Evolutionary conservation across 23 red algal species (phyloP).

Genomic region (Agarophyton chilense): DNA sequence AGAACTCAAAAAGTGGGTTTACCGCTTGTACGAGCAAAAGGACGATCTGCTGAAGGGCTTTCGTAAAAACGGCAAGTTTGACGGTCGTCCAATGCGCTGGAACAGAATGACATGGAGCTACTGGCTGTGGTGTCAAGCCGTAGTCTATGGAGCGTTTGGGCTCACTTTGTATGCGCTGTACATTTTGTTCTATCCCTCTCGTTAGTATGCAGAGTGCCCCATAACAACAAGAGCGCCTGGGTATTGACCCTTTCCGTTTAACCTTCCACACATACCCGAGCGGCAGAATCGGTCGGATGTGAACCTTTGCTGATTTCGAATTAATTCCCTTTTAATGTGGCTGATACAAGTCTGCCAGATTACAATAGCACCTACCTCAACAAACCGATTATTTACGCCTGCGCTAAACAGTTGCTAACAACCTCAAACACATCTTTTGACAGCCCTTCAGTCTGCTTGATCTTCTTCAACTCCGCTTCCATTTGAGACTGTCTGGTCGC

Average conservation of each 20-base stretch:
- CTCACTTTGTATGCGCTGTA: background rate
- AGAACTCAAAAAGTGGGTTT: conserved; percentile 80
- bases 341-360: background rate
- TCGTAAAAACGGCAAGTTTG: conserved; percentile 61
- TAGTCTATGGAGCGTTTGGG: conserved; percentile 30
- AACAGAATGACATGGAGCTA: conserved; percentile 63
- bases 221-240: background rate
- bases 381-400: conserved; percentile 18
- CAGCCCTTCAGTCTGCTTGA: conserved; percentile 63
- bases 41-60: conserved; percentile 78
- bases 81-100: conserved; percentile 64
- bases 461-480: conserved; percentile 74
- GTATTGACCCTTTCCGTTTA: background rate
- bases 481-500: conserved; percentile 62
- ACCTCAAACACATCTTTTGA: conserved; percentile 96
- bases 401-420: conserved; percentile 72
- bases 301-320: background rate
- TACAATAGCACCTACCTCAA: background rate
- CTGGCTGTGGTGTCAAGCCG: conserved; percentile 50
- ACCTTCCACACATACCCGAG: background rate
- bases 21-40: conserved; percentile 82
- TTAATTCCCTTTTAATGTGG: background rate
- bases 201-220: conserved; percentile 4
- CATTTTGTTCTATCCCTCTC: background rate
- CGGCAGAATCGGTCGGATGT: background rate